Base-by-base conservation (phyloP, 2,329 filamentous ascomycete species). In the Sphaceloma murrayae region DNA sequence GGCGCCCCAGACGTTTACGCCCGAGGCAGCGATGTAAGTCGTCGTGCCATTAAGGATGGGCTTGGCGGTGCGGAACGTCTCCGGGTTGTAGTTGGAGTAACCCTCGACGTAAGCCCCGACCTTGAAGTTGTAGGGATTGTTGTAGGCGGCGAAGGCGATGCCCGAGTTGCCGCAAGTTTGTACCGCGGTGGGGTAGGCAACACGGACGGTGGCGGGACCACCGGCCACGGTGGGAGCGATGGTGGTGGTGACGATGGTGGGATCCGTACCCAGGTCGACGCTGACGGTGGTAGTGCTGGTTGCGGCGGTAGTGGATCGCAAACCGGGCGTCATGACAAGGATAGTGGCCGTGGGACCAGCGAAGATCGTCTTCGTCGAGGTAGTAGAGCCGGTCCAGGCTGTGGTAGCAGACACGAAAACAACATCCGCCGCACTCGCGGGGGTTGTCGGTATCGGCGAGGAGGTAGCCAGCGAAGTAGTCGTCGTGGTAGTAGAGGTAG, bases 141-240 rank as follows among this genome's bases (percentile, higher is more conserved):
- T 30, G 34, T 49, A 49, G 16, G 39, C 48, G 13, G 48, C 48
- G 30, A 47, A 49, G 10, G 32, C 32, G 30, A 49, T 42, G 8
- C 48, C 48, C 11, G 40, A 10, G 22, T 49, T 49, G 9, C 21
- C 14, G 26, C 48, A 49, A 4, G 45, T 47, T n/a, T 24, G 40
- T 14, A 40, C 40, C 10, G 44, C 43, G 7, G 45, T 49, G 5
- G 48, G 48, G 16, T 49, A 49, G 10, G 39, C 24, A 14, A 49
- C 27, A 6, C 40, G 38, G 14, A 49, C 45, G 5, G 40, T 47
- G 10, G 36, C 34, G 2, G 30, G 26, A 16, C 31, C 43, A 8
- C 45, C 40, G 2, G 17, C 13, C 8, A 18, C 5, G 2, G 16
- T 36, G 10, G 46, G 46, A 7, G 43, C 14, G 31, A 48, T 31